Evolutionary conservation across 352 stramenopile genomes (phyloP), one percentile per base, ranked within the genome.

Genomic region (Lagenidium sp.): DNA sequence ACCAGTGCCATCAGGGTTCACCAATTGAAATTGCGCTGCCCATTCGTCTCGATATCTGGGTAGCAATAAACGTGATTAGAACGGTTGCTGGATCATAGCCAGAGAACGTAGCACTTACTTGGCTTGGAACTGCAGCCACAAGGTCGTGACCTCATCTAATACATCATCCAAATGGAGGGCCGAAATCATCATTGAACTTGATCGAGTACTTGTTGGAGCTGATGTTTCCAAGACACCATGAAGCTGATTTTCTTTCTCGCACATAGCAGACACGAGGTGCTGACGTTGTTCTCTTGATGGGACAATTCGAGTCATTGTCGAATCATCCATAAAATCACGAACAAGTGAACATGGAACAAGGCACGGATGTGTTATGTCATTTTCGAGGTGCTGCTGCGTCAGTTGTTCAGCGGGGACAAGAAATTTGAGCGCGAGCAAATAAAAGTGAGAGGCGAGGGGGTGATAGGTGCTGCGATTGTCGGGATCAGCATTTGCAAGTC

Each of bases 101-200:
- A 29, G 15, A 40, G 8, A 18, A 40, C 11, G n/a, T n/a, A 2
- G 15, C 12, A 46, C 57, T 8, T 63, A 85, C 72, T 52, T 64
- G 32, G 65, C 50, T 38, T 86, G 75, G 39, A 71, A 63, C 25
- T 82, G 69, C 35, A 83, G 60, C 81, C 78, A 93, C 20, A 72
- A 55, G 16, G 64, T 64, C 75, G 89, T 88, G 10, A 88, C 38
- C 36, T 60, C 60, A 24, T 87, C 71, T 16, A 93, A 49, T 16
- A 89, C 55, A 4, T 87, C 73, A 15, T 91, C 73, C 1, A 93
- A 36, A 20, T 68, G 67, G 30, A 87, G 41, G 22, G 71, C 58
- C 12, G 15, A 32, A 15, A n/a, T n/a, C n/a, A n/a, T n/a, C n/a
- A n/a, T n/a, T n/a, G n/a, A n/a, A n/a, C 15, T 32, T 15, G 28